Percentiles rank a stretch among this genome's conserved stretches.
phyloP scores from a whole-genome alignment of 805 yeast species.

The Kuraishia molischiana region DNA sequence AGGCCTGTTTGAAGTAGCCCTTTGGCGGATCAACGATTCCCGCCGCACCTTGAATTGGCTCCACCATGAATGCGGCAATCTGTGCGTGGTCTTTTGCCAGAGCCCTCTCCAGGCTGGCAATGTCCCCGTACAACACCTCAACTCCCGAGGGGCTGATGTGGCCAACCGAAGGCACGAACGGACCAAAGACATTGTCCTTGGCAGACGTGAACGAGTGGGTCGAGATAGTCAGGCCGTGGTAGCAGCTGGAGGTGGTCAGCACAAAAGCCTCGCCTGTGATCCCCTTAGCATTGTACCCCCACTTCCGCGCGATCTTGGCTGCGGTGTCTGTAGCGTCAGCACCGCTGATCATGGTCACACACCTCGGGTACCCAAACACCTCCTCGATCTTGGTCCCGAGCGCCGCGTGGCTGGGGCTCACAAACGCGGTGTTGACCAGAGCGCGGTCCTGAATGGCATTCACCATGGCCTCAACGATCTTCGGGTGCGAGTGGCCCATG shows the following conservation, averaged over 20 bases:
- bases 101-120: constrained; percentile 11
- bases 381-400: constrained; percentile 11
- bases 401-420: constrained; percentile 14
- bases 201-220: constrained; percentile 14
- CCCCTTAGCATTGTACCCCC: constrained; percentile 15
- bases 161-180: constrained; percentile 14
- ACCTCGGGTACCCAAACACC: constrained; percentile 12
- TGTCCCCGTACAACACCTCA: constrained; percentile 12
- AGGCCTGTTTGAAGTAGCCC: constrained; percentile 11
- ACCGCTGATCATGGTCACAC: constrained; percentile 15
- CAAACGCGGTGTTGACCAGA: constrained; percentile 12
- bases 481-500: constrained; percentile 20
- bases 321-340: constrained; percentile 20
- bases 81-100: constrained; percentile 10
- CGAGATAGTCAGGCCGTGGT: constrained; percentile 18
- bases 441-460: constrained; percentile 12
- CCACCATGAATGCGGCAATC: constrained; percentile 18
- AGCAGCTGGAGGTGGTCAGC: constrained; percentile 14
- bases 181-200: constrained; percentile 11
- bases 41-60: constrained; percentile 20
- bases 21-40: constrained; percentile 18
- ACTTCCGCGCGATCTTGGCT: constrained; percentile 16
- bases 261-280: constrained; percentile 13
- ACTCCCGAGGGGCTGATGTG: constrained; percentile 15
- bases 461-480: constrained; percentile 16